Base-by-base conservation (phyloP, 202 grass and related monocot genomes). In the Saccharum hybrid region DNA sequence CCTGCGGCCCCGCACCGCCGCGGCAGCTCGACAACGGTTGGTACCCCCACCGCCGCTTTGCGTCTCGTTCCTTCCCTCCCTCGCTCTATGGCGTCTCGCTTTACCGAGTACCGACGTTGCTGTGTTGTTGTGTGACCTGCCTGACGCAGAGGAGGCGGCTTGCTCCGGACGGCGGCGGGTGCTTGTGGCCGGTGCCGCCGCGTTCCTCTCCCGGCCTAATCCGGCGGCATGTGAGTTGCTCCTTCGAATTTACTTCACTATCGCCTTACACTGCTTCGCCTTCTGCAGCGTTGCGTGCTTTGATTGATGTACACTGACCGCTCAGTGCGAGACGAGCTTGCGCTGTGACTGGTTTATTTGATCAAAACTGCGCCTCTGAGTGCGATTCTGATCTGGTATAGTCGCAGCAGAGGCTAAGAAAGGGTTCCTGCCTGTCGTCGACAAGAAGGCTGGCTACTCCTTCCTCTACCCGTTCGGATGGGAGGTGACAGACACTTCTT, bases 391-490 rank as follows among this genome's bases (percentile, higher is more conserved):
- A 93, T 98, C 85, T 94, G 76, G 77, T 89, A 91, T 89, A 97
- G 90, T 90, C 83, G 90, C 88, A 82, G 94, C 94, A 94, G 92
- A 91, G 90, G 82, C 76, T 74, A 97, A 93, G 82, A 94, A 94
- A 88, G 92, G 90, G 82, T 98, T 96, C 86, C 76, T 86, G 45
- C 63, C 72, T 78, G 93, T 94, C 63, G 62, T 72, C 33, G 89
- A 99, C 84, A 84, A 88, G 49, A 96, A 90, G 80, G 86, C 81
- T 43, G 89, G 89, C 1, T 99, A 96, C 60, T 90, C 88, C 36
- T 96, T 98, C 83, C 61, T 94, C 57, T 98, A 96, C 76, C 96
- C 96, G 21, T 94, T 96, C 75, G 96, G 96, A 78, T 99, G 96
- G 96, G 83, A 98, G 90, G 93, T 97, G 70, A 84, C 76, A 51